Evolutionary conservation across 2,329 filamentous ascomycete species (phyloP).

Genomic region (Akanthomyces uredinophilus): DNA sequence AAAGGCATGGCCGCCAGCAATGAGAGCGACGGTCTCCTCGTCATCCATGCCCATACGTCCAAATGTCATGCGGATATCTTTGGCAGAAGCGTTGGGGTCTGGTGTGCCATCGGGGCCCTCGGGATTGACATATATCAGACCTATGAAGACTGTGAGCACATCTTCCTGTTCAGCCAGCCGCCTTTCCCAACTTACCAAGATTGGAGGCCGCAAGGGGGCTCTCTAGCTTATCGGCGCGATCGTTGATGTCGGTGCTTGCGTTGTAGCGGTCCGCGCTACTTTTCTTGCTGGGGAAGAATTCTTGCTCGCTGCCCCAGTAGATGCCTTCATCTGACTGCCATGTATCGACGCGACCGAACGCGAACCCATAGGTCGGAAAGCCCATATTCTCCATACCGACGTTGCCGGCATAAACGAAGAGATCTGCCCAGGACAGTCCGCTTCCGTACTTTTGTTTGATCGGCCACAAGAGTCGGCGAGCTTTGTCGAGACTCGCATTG

Average conservation of each 20-base stretch:
- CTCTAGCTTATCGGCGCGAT: conserved; percentile 45
- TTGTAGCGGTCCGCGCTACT: conserved; percentile 68
- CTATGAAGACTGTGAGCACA: conserved; percentile 25
- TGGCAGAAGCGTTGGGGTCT: conserved; percentile 64
- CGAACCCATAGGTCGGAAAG: conserved; percentile 68
- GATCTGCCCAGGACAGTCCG: conserved; percentile 76
- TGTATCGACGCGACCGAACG: conserved; percentile 64
- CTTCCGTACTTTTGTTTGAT: conserved; percentile 82
- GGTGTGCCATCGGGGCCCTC: conserved; percentile 70
- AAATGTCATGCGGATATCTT: conserved; percentile 71
- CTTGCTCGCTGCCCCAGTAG: conserved; percentile 70
- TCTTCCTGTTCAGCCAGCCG: neutral
- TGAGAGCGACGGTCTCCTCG: conserved; percentile 74
- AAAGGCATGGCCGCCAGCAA: conserved; percentile 72
- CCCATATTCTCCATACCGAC: conserved; percentile 77
- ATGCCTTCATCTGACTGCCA: conserved; percentile 72
- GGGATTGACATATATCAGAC: conserved; percentile 77
- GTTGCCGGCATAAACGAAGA: conserved; percentile 67
- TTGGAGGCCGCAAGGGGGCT: conserved; percentile 57
- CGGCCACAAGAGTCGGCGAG: conserved; percentile 71
- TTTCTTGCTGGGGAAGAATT: conserved; percentile 50
- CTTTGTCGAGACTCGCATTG: conserved; percentile 75
- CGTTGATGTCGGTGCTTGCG: conserved; percentile 31
- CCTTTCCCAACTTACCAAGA: conserved; percentile 37
- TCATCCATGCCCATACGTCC: conserved; percentile 79